Evolutionary conservation across 164 flowering plant genomes (phyloP).

Genomic region (Akebia trifoliata): DNA sequence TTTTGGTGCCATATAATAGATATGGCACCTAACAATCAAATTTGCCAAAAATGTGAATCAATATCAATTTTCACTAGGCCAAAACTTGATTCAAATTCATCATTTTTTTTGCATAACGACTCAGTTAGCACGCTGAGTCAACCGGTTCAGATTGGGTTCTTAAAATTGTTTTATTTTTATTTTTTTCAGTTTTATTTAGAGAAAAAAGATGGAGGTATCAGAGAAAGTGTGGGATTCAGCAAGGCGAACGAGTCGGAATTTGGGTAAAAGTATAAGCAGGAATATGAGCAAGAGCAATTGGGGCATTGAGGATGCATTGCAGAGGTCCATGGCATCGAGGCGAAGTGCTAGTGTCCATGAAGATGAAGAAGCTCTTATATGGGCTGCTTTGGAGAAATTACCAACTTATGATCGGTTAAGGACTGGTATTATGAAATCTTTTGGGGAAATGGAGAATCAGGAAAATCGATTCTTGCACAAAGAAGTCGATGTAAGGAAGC

Average conservation of each 20-base stretch:
- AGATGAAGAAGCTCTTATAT: constrained; percentile 80
- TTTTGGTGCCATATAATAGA: too few relatives aligned
- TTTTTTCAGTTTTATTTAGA: not conserved
- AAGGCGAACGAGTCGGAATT: constrained; percentile 16
- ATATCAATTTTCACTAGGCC: too few relatives aligned
- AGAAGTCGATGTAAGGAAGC: constrained; percentile 71
- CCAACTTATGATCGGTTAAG: constrained; percentile 85
- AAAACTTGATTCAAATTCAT: not conserved
- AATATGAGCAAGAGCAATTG: constrained; percentile 45
- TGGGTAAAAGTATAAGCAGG: constrained; percentile 38
- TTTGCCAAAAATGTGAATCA: too few relatives aligned
- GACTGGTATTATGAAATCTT: constrained; percentile 63
- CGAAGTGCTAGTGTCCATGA: constrained; percentile 37
- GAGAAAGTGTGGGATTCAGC: constrained; percentile 23
- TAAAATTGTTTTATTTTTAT: too few relatives aligned
- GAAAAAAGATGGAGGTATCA: constrained; percentile 26
- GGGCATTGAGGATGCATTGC: constrained; percentile 63
- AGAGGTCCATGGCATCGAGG: constrained; percentile 26
- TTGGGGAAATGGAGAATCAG: constrained; percentile 25
- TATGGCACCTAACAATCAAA: too few relatives aligned
- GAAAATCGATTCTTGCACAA: constrained; percentile 26
- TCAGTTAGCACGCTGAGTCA: not conserved
- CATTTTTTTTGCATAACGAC: not conserved
- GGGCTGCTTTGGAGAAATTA: constrained; percentile 87
- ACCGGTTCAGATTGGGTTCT: too few relatives aligned